phyloP scores from a whole-genome alignment of 768 basidiomycete genomes.

The Sporobolomyces phaffii region DNA sequence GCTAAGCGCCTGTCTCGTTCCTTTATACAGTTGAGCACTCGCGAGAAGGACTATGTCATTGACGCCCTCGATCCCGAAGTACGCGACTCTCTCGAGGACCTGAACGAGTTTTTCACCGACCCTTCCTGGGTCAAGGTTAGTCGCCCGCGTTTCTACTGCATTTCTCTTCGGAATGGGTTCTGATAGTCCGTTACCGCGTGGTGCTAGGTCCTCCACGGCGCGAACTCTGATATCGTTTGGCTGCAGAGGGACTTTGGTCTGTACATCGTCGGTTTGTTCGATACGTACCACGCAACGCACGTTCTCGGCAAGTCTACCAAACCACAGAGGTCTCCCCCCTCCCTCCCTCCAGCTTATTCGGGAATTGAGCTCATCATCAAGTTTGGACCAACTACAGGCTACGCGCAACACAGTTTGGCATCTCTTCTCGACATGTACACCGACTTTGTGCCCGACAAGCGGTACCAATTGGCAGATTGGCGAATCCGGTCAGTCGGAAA shows the following conservation, averaged over 20 bases:
- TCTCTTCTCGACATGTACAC: constrained; percentile 80
- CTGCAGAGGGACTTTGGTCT: constrained; percentile 91
- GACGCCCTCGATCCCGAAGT: constrained; percentile 63
- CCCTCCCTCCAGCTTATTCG: no score
- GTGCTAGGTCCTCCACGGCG: constrained; percentile 86
- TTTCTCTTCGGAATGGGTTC: neutral
- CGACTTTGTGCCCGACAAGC: constrained; percentile 84
- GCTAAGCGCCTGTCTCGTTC: constrained; percentile 70
- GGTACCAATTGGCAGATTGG: constrained; percentile 97
- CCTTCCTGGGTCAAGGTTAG: constrained; percentile 75
- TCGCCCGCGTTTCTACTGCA: neutral
- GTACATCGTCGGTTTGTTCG: constrained; percentile 92
- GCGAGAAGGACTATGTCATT: constrained; percentile 77
- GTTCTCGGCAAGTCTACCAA: constrained; percentile 59
- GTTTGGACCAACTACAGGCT: constrained; percentile 52
- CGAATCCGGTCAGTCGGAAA: constrained; percentile 89
- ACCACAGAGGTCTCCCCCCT: no score
- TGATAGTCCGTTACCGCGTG: no score
- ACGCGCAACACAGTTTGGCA: constrained; percentile 76
- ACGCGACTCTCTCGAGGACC: constrained; percentile 63
- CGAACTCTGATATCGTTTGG: constrained; percentile 90
- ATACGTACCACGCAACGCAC: constrained; percentile 91
- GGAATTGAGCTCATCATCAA: neutral
- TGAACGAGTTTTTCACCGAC: constrained; percentile 74
- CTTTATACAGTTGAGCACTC: constrained; percentile 52